Evolutionary conservation across 176 grass and related monocot species (phyloP), one percentile per base, ranked within the genome.

Genomic region (Puya raimondii): DNA sequence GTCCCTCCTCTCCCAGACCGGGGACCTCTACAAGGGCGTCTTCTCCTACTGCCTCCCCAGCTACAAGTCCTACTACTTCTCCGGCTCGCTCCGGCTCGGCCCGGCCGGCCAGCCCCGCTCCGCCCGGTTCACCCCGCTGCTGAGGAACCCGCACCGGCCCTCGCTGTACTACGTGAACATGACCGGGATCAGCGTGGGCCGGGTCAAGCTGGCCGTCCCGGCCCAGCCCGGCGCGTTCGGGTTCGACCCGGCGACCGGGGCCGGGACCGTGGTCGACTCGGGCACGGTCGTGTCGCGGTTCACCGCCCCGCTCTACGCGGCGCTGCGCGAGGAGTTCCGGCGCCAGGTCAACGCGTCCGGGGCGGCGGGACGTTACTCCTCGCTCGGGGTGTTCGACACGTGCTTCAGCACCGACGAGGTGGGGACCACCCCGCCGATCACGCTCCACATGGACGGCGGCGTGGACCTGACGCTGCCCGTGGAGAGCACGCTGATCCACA

Each of bases 11-110:
- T 78, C 89, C 25, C 93, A 97, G 67, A 70, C 84, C 14, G 89
- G 84, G 0, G 66, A 25, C 13, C 13, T 69, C 57, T 97, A 97
- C 80, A 48, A 50, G 11, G 93, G 88, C 12, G 84, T 97, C 53
- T 97, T 97, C 87, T 97, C 93, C 26, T 96, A 96, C 81, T 96
- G 89, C 80, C 79, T 96, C 1, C 93, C 93, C 0, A 96, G 89
- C 81, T 96, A 87, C 73, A 92, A 76, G 71, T 96, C 89, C 4
- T 96, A 85, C 84, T 96, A 92, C 77, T 96, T 92, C 81, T 96
- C 93, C 2, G 93, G 93, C 1, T 92, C 93, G 0, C 86, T 96
- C 72, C 78, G 93, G 9, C 93, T 96, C 42, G 93, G 93, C 25
- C 67, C 84, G 14, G 70, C 47, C 13, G 79, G 93, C 11, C 93